These are phyloP conservation scores for Trypanosoma congolense DNA, from an alignment of 208 protist species.

Conservation along the genomic window DNA sequence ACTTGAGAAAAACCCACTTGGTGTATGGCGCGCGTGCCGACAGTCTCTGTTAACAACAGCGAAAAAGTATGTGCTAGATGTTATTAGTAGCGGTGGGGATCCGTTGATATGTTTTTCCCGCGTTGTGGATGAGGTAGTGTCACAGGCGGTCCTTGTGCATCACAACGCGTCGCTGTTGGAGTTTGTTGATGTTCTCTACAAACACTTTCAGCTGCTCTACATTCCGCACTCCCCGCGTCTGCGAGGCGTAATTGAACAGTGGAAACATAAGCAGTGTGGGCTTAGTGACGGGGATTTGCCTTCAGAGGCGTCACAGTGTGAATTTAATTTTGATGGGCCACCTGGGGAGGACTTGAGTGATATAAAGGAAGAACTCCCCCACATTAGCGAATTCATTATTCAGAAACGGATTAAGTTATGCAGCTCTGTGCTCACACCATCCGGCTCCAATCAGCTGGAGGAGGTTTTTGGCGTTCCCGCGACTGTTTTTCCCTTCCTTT, in stretches of 20 bases:
- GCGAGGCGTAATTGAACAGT: slow-evolving; percentile 14
- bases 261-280: slow-evolving; percentile 14
- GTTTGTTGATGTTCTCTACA: slow-evolving; percentile 59
- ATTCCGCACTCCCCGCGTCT: slow-evolving; percentile 33
- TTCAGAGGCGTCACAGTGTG: no score
- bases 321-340: slow-evolving; percentile 2
- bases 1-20: slow-evolving; percentile 50
- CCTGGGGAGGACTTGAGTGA: slow-evolving; percentile 23
- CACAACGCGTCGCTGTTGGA: slow-evolving; percentile 69
- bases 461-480: slow-evolving; percentile 81
- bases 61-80: slow-evolving; percentile 80
- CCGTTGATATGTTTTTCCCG: slow-evolving; percentile 43
- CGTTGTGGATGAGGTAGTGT: slow-evolving; percentile 80
- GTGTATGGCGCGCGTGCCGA: slow-evolving; percentile 67
- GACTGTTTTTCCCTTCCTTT: slow-evolving; percentile 81
- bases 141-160: slow-evolving; percentile 78
- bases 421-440: slow-evolving; percentile 60
- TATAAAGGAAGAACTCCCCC: slow-evolving; percentile 58
- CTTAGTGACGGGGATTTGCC: slow-evolving; percentile 25
- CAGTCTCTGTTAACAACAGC: slow-evolving; percentile 57
- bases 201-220: slow-evolving; percentile 62
- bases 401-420: slow-evolving; percentile 65
- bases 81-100: slow-evolving; percentile 55
- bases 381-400: slow-evolving; percentile 72
- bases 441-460: slow-evolving; percentile 73